Conservation (phyloP, 148 eudicot genomes). For the Selenicereus undatus region DNA sequence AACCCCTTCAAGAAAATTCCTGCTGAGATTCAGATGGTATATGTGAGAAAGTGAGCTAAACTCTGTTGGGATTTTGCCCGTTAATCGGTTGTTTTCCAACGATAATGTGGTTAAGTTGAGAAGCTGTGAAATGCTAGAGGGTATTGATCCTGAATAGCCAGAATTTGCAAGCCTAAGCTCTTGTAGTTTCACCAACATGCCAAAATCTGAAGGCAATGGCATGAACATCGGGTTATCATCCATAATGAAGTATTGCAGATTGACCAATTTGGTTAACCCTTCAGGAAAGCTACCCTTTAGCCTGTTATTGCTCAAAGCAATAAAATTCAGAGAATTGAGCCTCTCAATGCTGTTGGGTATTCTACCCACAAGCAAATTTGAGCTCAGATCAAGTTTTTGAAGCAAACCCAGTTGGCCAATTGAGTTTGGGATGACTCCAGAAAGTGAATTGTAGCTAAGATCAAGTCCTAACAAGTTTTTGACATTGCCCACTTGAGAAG, state of each 20-base stretch:
- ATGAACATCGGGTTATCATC: conserved; percentile 67
- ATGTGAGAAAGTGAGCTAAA: conserved; percentile 48
- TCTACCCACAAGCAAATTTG: conserved; percentile 49
- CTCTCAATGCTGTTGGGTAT: conserved; percentile 44
- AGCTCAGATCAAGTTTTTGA: conserved; percentile 75
- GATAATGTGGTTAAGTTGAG: conserved; percentile 59
- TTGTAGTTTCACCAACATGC: conserved; percentile 48
- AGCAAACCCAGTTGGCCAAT: conserved; percentile 59
- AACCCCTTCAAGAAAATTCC: conserved; percentile 55
- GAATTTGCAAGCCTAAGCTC: conserved; percentile 70
- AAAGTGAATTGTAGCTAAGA: conserved; percentile 63
- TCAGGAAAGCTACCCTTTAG: conserved; percentile 43
- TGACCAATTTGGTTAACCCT: conserved; percentile 38
- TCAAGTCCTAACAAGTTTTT: conserved; percentile 61
- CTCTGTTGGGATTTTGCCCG: conserved; percentile 58
- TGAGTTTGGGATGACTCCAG: conserved; percentile 48
- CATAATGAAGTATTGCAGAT: conserved; percentile 63
- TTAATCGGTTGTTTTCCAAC: conserved; percentile 60
- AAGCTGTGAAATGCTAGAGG: conserved; percentile 34
- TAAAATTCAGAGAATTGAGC: conserved; percentile 43
- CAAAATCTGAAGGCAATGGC: conserved; percentile 43
- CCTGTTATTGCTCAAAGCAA: conserved; percentile 61
- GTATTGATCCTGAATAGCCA: conserved; percentile 61
- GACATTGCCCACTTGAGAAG: conserved; percentile 44
- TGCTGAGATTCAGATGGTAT: conserved; percentile 73